Conservation (phyloP, 1,284 basidiomycete genomes). For the Pseudozyma sp. region DNA sequence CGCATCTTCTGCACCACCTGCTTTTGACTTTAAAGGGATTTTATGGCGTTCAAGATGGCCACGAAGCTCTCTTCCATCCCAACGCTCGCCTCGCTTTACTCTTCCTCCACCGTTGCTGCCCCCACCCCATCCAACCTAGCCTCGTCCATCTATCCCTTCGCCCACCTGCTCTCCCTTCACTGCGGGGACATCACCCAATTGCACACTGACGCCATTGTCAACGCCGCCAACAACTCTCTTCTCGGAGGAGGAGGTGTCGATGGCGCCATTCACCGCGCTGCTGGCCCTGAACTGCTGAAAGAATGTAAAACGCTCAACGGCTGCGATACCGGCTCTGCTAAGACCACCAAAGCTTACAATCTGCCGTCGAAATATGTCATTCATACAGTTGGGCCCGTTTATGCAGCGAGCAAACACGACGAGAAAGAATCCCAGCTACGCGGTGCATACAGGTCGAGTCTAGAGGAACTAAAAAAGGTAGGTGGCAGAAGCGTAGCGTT, state of each 20-base stretch:
- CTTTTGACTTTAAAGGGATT: not conserved
- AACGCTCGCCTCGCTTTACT: conserved; percentile 33
- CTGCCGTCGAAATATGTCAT: conserved; percentile 78
- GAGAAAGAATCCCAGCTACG: conserved; percentile 70
- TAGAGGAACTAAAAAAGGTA: conserved; percentile 41
- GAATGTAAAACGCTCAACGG: conserved; percentile 78
- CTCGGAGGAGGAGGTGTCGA: conserved; percentile 74
- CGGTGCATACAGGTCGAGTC: conserved; percentile 53
- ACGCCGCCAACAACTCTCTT: conserved; percentile 61
- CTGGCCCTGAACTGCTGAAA: conserved; percentile 78
- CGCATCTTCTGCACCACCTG: not conserved
- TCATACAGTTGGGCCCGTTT: conserved; percentile 91
- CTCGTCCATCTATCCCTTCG: conserved; percentile 28
- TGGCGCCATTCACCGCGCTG: conserved; percentile 86
- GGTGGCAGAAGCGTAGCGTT: conserved; percentile 55
- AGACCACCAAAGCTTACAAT: conserved; percentile 75
- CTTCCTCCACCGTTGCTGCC: conserved; percentile 3
- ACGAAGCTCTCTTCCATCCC: conserved; percentile 23
- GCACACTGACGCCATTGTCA: conserved; percentile 62
- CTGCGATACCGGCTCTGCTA: conserved; percentile 83
- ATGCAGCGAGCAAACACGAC: conserved; percentile 60
- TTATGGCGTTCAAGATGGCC: conserved; percentile 9
- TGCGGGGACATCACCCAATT: conserved; percentile 45
- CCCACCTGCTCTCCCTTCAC: conserved; percentile 13
- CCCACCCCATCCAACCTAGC: conserved; percentile 15